These are phyloP conservation scores for Lathyrus oleraceus DNA, from an alignment of 306 rosid genomes.

Conservation along the genomic window DNA sequence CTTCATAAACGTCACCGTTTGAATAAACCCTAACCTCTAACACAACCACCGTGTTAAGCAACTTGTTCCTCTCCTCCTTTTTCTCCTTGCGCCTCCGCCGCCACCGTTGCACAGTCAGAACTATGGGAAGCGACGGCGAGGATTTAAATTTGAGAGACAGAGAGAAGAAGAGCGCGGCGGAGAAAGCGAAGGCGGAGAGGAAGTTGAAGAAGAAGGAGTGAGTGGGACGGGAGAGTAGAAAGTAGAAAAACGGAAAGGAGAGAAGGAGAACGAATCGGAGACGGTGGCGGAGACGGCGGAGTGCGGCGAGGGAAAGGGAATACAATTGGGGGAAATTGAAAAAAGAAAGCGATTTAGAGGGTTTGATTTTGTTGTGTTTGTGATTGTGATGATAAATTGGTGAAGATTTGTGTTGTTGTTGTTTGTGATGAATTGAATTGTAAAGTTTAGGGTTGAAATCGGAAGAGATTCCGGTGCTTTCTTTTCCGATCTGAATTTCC, in stretches of 20 bases:
- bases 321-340: conserved; percentile 9
- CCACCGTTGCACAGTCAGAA: not conserved
- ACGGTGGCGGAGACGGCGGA: conserved; percentile 28
- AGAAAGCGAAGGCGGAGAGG: conserved; percentile 53
- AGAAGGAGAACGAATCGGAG: conserved; percentile 50
- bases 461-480: conserved; percentile 48
- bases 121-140: not conserved
- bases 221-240: conserved; percentile 49
- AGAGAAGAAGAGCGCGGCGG: conserved; percentile 52
- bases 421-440: not conserved
- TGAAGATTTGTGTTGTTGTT: not conserved
- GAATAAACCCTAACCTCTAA: conserved; percentile 46
- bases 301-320: not conserved
- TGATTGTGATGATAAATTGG: not conserved
- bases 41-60: accelerated
- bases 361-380: not conserved
- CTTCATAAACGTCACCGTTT: conserved; percentile 79
- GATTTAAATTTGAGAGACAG: conserved; percentile 39
- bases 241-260: conserved; percentile 57
- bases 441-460: conserved; percentile 22
- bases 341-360: not conserved
- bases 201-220: conserved; percentile 50
- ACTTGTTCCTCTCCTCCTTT: not conserved
- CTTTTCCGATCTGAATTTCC: conserved; percentile 48
- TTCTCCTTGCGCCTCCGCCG: not conserved